A percentile compares a stretch with the other conserved stretches of the same genome.
Conservation (phyloP, 306 rosid species). For the Benincasa hispida region DNA sequence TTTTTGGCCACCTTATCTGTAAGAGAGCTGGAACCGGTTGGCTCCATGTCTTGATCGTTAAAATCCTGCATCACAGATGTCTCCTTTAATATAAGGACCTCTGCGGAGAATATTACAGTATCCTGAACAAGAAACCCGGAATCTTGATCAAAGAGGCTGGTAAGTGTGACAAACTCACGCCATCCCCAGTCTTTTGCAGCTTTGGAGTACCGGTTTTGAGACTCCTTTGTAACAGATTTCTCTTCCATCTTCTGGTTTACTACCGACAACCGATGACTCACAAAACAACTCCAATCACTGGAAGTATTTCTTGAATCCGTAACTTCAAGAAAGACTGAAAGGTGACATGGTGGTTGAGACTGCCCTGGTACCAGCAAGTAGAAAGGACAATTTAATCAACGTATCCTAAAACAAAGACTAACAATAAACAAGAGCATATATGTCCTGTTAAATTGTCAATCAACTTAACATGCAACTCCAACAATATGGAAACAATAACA, state of each 20-base stretch:
- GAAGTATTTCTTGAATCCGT: constrained; percentile 95
- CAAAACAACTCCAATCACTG: constrained; percentile 99
- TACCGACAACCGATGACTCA: constrained; percentile 88
- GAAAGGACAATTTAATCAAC: constrained; percentile 32
- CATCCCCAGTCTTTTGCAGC: constrained; percentile 99
- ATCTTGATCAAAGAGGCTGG: constrained; percentile 98
- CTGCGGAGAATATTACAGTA: constrained; percentile 92
- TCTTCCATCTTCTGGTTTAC: constrained; percentile 89
- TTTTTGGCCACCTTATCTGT: constrained; percentile 37
- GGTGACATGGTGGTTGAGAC: constrained; percentile 99
- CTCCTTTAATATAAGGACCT: constrained; percentile 95
- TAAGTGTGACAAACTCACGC: constrained; percentile 99
- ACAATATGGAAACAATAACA: neutral
- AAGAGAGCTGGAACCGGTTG: constrained; percentile 30
- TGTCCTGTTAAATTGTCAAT: neutral
- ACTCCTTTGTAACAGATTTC: constrained; percentile 95
- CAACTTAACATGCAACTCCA: neutral
- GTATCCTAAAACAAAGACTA: neutral
- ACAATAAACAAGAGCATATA: neutral
- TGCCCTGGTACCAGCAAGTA: constrained; percentile 77
- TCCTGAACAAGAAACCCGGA: constrained; percentile 96
- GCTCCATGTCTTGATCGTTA: constrained; percentile 50
- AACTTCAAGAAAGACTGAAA: constrained; percentile 97
- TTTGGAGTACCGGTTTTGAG: constrained; percentile 98
- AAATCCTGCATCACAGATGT: constrained; percentile 81